Evolutionary conservation across 2,329 filamentous ascomycete species (phyloP).

Genomic region (Ceratocystis albifundus): DNA sequence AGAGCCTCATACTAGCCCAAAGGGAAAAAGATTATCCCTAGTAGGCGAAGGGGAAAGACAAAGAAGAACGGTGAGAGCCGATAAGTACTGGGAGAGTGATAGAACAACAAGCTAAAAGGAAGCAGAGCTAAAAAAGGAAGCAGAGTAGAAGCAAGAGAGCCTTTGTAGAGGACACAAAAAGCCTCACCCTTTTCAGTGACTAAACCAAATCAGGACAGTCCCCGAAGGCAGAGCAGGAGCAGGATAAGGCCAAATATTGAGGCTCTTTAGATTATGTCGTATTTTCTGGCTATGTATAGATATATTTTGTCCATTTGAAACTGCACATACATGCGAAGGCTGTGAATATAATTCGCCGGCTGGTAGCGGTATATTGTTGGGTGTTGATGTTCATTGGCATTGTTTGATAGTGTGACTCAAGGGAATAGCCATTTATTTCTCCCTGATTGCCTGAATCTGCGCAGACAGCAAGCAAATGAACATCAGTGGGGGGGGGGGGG

Average conservation of each 20-base stretch:
- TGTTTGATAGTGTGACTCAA: too few relatives aligned
- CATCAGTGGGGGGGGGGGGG: too few relatives aligned
- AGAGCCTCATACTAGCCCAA: background rate
- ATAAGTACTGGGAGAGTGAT: background rate
- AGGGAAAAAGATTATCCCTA: background rate
- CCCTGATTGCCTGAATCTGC: background rate
- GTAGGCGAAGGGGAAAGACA: background rate
- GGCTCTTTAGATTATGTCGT: background rate
- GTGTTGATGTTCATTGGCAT: too few relatives aligned
- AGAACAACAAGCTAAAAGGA: background rate
- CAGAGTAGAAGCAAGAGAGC: background rate
- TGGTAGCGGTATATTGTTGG: too few relatives aligned
- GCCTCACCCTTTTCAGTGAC: too few relatives aligned
- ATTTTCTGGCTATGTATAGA: background rate
- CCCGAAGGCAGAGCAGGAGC: background rate
- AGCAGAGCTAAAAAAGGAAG: background rate
- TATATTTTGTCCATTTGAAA: background rate
- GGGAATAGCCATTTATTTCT: too few relatives aligned
- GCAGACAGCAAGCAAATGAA: background rate
- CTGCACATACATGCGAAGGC: background rate
- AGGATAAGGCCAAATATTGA: background rate
- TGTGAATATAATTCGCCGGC: background rate
- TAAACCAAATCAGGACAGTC: background rate
- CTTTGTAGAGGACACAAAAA: background rate
- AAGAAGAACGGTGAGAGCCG: background rate